Evolutionary conservation across 2,329 filamentous ascomycete species (phyloP), one percentile per base, ranked within the genome.

Genomic region (Ilyonectria robusta): DNA sequence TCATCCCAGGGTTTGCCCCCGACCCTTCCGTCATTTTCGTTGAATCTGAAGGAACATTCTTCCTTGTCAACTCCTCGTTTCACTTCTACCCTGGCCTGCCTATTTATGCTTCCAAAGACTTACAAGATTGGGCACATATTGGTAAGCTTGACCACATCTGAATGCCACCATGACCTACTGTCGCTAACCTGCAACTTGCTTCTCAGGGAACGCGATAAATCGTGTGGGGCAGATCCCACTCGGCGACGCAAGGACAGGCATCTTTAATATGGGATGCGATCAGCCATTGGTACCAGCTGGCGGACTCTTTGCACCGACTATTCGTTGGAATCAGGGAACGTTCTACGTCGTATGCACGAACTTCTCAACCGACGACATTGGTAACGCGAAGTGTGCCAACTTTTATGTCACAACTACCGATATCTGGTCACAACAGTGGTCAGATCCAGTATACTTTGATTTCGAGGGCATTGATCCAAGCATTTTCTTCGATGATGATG

Each of bases 391-490:
- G 8, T 31, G 17, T 2, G 13, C 35, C 3, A 68, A 68, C 35
- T 68, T 68, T n/a, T 42, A 61, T 13, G 51, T 62, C 11, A 48
- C 31, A 10, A 46, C 66, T 2, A 35, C 19, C 13, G 62, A 68
- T 42, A 62, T 68, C 29, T 62, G 58, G 58, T 26, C 47, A 4
- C 47, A 58, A 9, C n/a, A 59, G 10, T 68, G 66, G 66, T 54
- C 50, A 13, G 58, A 66, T 10, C 62, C 62, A 0, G 35, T 68
- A 1, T 31, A 51, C n/a, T 55, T 66, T 35, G 58, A 65, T n/a
- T 62, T 66, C 10, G 13, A 44, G 3, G 78, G 75, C 21, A 83
- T 84, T 40, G 66, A 70, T 6, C 66, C 68, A 6, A 59, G 58
- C 15, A 31, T 70, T 19, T 70, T 68, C 35, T 66, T 65, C 46